A percentile compares a stretch with the other conserved stretches of the same genome.
These are phyloP conservation scores for Brasenia schreberi DNA, from an alignment of 164 flowering plant genomes.

Conservation along the genomic window DNA sequence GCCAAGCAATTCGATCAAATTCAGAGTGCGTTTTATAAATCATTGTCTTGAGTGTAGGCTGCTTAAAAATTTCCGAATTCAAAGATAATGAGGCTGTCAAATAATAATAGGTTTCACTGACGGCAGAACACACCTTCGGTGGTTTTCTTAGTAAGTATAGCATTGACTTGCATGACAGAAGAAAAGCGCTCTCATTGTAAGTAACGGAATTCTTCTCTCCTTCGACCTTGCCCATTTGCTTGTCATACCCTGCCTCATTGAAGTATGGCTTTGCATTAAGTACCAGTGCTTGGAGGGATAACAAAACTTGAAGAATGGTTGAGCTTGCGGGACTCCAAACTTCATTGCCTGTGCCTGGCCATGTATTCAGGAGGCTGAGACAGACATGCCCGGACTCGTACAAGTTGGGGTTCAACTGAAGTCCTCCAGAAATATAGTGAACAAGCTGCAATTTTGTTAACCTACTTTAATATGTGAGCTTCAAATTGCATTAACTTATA, in stretches of 20 bases:
- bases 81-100: not conserved
- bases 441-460: constrained; percentile 1
- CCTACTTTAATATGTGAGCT: not conserved
- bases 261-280: constrained; percentile 91
- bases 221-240: constrained; percentile 62
- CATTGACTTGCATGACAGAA: constrained; percentile 82
- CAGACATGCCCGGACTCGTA: constrained; percentile 55
- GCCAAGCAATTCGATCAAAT: too few relatives aligned
- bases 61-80: not conserved
- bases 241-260: constrained; percentile 92
- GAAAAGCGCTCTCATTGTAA: constrained; percentile 86
- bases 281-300: constrained; percentile 92
- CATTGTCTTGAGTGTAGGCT: not conserved
- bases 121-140: constrained; percentile 46
- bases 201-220: constrained; percentile 85
- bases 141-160: constrained; percentile 57
- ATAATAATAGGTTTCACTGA: not conserved
- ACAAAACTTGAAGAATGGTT: constrained; percentile 81
- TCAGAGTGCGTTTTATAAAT: too few relatives aligned
- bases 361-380: constrained; percentile 89
- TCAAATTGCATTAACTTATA: too few relatives aligned
- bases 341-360: constrained; percentile 69
- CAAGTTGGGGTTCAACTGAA: constrained; percentile 8
- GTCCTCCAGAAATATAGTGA: constrained; percentile 7
- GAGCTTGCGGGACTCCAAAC: constrained; percentile 74